Conservation (phyloP, 768 basidiomycete genomes). For the Podaxis sp. region DNA sequence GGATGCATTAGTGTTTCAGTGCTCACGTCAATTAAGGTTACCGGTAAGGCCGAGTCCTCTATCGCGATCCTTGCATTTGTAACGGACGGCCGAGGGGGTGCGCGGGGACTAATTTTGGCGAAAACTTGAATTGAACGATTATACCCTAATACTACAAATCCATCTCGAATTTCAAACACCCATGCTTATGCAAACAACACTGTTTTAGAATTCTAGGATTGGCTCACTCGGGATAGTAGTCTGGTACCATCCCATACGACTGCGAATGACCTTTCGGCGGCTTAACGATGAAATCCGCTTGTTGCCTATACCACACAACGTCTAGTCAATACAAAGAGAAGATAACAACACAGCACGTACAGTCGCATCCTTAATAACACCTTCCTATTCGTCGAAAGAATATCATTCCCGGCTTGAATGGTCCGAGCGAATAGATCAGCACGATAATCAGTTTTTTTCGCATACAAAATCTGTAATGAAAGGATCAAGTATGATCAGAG, state of each 20-base stretch:
- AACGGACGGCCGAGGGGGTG: not conserved
- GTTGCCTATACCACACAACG: slow-evolving; percentile 51
- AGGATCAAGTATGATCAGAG: slow-evolving; percentile 7
- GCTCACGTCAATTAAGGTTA: not conserved
- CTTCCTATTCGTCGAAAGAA: slow-evolving; percentile 73
- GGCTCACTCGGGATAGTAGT: slow-evolving; percentile 8
- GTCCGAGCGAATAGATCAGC: slow-evolving; percentile 75
- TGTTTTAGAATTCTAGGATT: not conserved
- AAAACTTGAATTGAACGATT: not conserved
- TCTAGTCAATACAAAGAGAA: not conserved
- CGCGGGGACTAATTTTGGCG: not conserved
- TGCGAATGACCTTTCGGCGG: slow-evolving; percentile 50
- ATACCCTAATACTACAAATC: not conserved
- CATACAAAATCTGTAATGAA: slow-evolving; percentile 63
- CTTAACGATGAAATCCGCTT: slow-evolving; percentile 77
- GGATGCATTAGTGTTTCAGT: not conserved
- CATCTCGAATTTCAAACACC: not conserved
- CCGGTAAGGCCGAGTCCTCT: not conserved
- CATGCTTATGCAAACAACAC: not conserved
- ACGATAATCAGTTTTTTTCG: slow-evolving; percentile 78
- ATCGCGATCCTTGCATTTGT: not conserved
- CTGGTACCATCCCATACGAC: slow-evolving; percentile 47
- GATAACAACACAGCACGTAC: slow-evolving; percentile 46
- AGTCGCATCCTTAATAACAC: slow-evolving; percentile 80
- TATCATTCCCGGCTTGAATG: slow-evolving; percentile 69